Base-by-base conservation (phyloP, 768 basidiomycete species). In the Lentinus brumalis region DNA sequence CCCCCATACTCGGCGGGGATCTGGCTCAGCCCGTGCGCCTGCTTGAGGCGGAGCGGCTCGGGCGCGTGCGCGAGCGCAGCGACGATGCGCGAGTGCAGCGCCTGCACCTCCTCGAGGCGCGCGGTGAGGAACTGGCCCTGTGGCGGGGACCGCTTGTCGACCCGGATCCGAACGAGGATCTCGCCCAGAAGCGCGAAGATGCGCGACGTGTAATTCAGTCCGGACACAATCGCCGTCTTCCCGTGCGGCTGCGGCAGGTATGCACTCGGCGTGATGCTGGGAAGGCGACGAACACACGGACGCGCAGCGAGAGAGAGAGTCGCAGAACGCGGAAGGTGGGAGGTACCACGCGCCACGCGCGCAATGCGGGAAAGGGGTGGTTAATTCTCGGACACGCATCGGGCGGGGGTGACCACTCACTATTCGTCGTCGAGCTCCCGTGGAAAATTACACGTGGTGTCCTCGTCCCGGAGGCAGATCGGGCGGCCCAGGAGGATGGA, bases 371-470 rank as follows among this genome's bases (percentile, higher is more conserved):
- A 66, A 64, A 65, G 57, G 38, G 55, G 53, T 64, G 72, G 72
- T 63, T 65, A 68, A 76, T 73, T 42, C 59, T 76, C 70, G 77
- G 65, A 30, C 35, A 45, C 61, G 45, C 50, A 55, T 18, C 9
- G 31, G 53, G 50, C n/a, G 50, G 60, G 47, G 39, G 53, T 45
- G 58, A 12, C 44, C 57, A 84, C 89, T 68, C 75, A 93, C 91
- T 92, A 93, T 78, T 93, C 91, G 71, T 94, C 91, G 74, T 94
- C 91, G 59, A 94, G 77, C 75, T 94, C 91, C 74, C 88, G 90
- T 30, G 92, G 92, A 76, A 93, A 92, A 71, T 92, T 71, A 61
- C 71, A 70, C 62, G 91, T 92, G 74, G 92, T 94, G 73, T 96
- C 94, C 71, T 95, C 94, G 69, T 94, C 92, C 55, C 91, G 83